Conservation (phyloP, 2,329 filamentous ascomycete genomes). For the Meredithiella fracta region DNA sequence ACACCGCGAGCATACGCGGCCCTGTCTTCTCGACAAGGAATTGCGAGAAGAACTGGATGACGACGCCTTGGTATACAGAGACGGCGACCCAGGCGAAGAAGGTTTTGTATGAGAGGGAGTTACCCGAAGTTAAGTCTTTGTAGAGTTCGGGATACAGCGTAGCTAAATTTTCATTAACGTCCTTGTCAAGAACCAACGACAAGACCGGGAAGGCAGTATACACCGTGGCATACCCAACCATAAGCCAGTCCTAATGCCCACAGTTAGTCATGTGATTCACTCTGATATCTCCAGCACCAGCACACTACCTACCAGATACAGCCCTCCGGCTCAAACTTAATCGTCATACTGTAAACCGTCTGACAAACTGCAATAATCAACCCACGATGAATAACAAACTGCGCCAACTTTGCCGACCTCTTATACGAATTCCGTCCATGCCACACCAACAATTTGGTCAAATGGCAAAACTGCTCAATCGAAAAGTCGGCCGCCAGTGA, state of each 20-base stretch:
- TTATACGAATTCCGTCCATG: conserved; percentile 97
- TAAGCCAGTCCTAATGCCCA: conserved; percentile 58
- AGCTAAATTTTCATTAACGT: conserved; percentile 84
- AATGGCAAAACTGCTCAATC: conserved; percentile 84
- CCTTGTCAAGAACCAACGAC: conserved; percentile 81
- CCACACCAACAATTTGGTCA: conserved; percentile 97
- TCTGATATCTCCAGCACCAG: too few relatives aligned
- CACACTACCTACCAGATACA: conserved; percentile 60
- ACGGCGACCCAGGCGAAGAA: conserved; percentile 97
- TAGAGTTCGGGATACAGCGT: conserved; percentile 95
- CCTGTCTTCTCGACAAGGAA: conserved; percentile 65
- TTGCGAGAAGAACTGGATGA: conserved; percentile 91
- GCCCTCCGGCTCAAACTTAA: conserved; percentile 81
- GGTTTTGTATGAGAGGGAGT: conserved; percentile 74
- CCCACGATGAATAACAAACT: conserved; percentile 96
- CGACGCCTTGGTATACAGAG: conserved; percentile 82
- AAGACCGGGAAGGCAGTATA: conserved; percentile 92
- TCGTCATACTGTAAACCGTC: conserved; percentile 91
- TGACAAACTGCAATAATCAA: conserved; percentile 91
- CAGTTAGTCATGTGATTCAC: not conserved
- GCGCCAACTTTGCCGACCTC: conserved; percentile 80
- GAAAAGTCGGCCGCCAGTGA: conserved; percentile 92
- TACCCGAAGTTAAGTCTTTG: conserved; percentile 84
- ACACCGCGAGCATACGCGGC: conserved; percentile 68
- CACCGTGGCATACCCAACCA: conserved; percentile 89